These are phyloP conservation scores for Lachnellula cervina DNA, from an alignment of 2,329 filamentous ascomycete species.

Conservation along the genomic window DNA sequence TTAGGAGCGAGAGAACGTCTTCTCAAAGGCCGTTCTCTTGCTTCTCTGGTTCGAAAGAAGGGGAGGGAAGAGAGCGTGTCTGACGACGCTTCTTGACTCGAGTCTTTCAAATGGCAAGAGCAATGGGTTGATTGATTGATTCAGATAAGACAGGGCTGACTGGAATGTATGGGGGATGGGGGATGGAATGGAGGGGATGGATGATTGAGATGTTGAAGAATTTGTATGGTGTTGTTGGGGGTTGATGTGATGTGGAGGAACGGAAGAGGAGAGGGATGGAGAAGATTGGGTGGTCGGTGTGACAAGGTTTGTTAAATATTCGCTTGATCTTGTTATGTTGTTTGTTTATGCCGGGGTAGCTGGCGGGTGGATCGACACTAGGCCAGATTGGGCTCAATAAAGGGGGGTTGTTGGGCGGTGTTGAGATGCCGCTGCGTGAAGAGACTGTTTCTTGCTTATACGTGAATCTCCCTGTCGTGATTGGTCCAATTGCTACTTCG, in stretches of 20 bases:
- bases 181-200: slow-evolving; percentile 4
- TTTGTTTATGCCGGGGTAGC: neutral
- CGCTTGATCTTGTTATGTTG: too few species aligned
- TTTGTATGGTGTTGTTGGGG: neutral
- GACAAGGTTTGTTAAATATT: neutral
- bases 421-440: too few species aligned
- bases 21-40: slow-evolving; percentile 66
- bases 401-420: too few species aligned
- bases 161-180: slow-evolving; percentile 2
- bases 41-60: slow-evolving; percentile 52
- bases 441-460: too few species aligned
- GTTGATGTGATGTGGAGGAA: neutral
- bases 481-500: neutral
- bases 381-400: too few species aligned
- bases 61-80: slow-evolving; percentile 34
- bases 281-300: neutral
- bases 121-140: slow-evolving; percentile 1
- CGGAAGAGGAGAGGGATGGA: neutral
- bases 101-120: slow-evolving; percentile 15
- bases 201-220: neutral
- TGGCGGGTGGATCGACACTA: neutral
- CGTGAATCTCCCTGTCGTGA: too few species aligned
- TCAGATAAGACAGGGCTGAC: slow-evolving; percentile 1
- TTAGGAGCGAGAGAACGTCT: slow-evolving; percentile 58
- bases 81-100: slow-evolving; percentile 23